phyloP scores from a whole-genome alignment of 257 asterid species.

The Buddleja alternifolia region DNA sequence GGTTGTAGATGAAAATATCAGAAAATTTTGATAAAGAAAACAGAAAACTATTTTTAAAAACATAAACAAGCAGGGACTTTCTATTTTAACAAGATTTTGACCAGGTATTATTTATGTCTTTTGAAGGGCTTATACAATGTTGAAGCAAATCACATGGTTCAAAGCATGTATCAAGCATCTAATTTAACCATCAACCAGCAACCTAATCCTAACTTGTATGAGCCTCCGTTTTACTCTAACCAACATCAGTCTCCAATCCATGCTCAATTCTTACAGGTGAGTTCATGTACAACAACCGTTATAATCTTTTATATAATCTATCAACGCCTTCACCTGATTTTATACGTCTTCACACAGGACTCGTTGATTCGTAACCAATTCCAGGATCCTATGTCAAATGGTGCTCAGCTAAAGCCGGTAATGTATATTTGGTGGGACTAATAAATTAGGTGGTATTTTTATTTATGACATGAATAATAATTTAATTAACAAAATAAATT shows the following conservation, averaged over 20 bases:
- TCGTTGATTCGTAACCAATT: slow-evolving; percentile 54
- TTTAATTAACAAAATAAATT: slow-evolving; percentile 27
- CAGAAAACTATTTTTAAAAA: no score
- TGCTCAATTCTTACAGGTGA: slow-evolving; percentile 57
- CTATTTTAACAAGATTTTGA: slow-evolving; percentile 2
- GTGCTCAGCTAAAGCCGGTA: slow-evolving; percentile 58
- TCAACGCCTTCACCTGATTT: background rate
- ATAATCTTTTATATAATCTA: background rate
- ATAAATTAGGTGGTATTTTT: slow-evolving; percentile 12
- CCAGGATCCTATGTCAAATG: slow-evolving; percentile 53
- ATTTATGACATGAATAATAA: slow-evolving; percentile 1
- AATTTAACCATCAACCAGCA: slow-evolving; percentile 47
- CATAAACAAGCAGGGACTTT: background rate
- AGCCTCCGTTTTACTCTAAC: slow-evolving; percentile 49
- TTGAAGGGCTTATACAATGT: slow-evolving; percentile 56
- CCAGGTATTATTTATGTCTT: slow-evolving; percentile 23
- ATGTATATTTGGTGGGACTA: slow-evolving; percentile 13
- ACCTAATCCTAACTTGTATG: slow-evolving; percentile 52
- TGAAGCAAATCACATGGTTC: slow-evolving; percentile 56
- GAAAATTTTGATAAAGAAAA: no score
- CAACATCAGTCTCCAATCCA: slow-evolving; percentile 57
- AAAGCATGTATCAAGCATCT: slow-evolving; percentile 53
- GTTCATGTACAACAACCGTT: slow-evolving; percentile 28
- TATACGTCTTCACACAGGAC: slow-evolving; percentile 42
- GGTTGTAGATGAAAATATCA: no score